Evolutionary conservation across 78 protist species (phyloP), one percentile per base, ranked within the genome.

Genomic region (Trichosphaerium sp.): DNA sequence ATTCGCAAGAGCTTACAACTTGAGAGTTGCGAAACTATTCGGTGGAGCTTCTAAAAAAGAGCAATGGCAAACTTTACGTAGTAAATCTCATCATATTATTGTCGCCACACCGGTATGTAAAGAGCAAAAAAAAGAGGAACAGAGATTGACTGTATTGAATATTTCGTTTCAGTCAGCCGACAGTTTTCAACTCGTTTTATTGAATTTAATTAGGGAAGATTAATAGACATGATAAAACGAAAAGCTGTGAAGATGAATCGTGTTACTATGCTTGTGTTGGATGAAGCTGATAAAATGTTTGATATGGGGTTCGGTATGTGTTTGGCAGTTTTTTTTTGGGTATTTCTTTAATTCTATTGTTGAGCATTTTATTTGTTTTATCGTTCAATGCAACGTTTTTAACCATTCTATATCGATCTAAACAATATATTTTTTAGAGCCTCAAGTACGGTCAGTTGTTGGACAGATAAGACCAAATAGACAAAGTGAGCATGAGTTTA

Each of bases 201-300:
- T 28, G 32, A 14, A 14, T n/a, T 21, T 14, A 12, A n/a, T n/a
- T 14, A 56, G 64, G 84, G 99, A 10, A 80, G 99, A 32, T 65
- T 93, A 60, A 92, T 93, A 57, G 97, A 95, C 78, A 25, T 93
- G 79, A 81, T 93, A 37, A 63, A 83, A 34, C 82, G 81, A 42
- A n/a, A 58, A 7, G 94, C 64, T 18, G 84, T 91, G 29, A 94
- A 90, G 74, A 71, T 95, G 28, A 58, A 56, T 8, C 67, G 97
- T 23, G 83, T 74, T 25, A 80, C 96, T n/a, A 58, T 52, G 39
- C 64, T 85, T 25, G 92, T 85, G 40, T 54, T 90, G 26, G 94
- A 90, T 69, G 95, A 90, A 65, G 92, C 93, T 10, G 94, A 90
- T 69, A 54, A 76, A 44, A 88, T 90, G 95, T 84, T 90, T 35